phyloP scores from a whole-genome alignment of 805 yeast genomes.

The Candida alai region DNA sequence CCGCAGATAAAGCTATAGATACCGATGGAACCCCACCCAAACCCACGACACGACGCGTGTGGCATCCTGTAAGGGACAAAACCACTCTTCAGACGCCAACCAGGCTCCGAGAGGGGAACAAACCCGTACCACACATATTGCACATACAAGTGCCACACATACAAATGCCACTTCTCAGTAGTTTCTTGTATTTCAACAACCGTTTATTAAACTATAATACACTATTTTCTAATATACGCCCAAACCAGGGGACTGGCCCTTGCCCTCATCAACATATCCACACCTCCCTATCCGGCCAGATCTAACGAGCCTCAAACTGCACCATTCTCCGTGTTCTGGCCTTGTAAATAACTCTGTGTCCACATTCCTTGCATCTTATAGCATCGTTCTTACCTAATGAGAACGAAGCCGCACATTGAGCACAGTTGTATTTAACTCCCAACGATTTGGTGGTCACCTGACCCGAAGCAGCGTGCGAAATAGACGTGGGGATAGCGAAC shows the following conservation, averaged over 20 bases:
- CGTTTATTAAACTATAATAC: conserved; percentile 6
- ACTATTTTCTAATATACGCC: conserved; percentile 2
- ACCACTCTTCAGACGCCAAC: no score
- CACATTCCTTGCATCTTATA: conserved; percentile 97
- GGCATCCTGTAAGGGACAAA: no score
- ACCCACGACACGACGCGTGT: no score
- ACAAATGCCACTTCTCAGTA: no score
- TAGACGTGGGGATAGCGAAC: conserved; percentile 74
- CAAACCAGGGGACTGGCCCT: no score
- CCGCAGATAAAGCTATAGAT: no score
- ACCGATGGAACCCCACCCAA: no score
- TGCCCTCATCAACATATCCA: no score
- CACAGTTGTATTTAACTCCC: conserved; percentile 92
- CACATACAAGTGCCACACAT: no score
- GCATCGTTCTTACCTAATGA: conserved; percentile 91
- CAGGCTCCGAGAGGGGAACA: no score
- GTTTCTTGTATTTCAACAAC: no score
- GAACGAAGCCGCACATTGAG: conserved; percentile 89
- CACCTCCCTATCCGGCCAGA: background rate
- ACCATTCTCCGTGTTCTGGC: conserved; percentile 97
- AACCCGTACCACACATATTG: no score
- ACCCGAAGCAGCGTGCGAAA: conserved; percentile 77
- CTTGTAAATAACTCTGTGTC: conserved; percentile 95
- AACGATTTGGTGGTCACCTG: conserved; percentile 59
- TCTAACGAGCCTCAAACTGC: conserved; percentile 37